Evolutionary conservation across 495 filamentous ascomycete species (phyloP), one percentile per base, ranked within the genome.

Genomic region (Xylaria bambusicola): DNA sequence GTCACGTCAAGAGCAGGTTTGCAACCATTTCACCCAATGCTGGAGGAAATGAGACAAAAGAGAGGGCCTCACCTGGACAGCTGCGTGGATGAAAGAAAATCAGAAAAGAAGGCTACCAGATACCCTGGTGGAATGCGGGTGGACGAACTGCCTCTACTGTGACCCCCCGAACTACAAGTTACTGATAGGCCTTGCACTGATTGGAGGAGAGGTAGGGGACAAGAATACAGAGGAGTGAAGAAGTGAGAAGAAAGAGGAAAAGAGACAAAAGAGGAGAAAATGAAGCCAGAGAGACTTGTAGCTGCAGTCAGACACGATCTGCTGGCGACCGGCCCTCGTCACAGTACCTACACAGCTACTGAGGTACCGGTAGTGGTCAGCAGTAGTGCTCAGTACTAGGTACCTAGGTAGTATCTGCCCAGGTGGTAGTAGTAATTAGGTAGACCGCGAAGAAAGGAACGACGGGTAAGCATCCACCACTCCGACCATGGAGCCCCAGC

Each of bases 401-500:
- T 33, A 33, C 31, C 31, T 33, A 33, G 31, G 10, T 5, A 33
- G 31, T n/a, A n/a, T n/a, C n/a, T n/a, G n/a, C n/a, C n/a, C n/a
- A n/a, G n/a, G n/a, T n/a, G n/a, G n/a, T n/a, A n/a, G n/a, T n/a
- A n/a, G n/a, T n/a, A n/a, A n/a, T n/a, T n/a, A 33, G 31, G 10
- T 5, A 33, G 31, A 33, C 6, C 5, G 31, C 5, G 31, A 33
- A 10, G 10, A 6, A 23, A 44, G 41, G 5, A 13, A 13, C 36
- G 36, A 13, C 36, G 36, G 36, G 36, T 15, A 3, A 13, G 36
- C 36, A 38, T 23, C 36, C 26, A 44, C 47, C 42, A 44, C 24
- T 58, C 46, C 56, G 56, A 58, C 46, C 26, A 49, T 42, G 56
- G 46, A 58, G 46, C 46, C 27, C 18, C 24, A 29, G 13, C 27